Evolutionary conservation across 257 asterid genomes (phyloP).

Genomic region (Solanum virginianum): DNA sequence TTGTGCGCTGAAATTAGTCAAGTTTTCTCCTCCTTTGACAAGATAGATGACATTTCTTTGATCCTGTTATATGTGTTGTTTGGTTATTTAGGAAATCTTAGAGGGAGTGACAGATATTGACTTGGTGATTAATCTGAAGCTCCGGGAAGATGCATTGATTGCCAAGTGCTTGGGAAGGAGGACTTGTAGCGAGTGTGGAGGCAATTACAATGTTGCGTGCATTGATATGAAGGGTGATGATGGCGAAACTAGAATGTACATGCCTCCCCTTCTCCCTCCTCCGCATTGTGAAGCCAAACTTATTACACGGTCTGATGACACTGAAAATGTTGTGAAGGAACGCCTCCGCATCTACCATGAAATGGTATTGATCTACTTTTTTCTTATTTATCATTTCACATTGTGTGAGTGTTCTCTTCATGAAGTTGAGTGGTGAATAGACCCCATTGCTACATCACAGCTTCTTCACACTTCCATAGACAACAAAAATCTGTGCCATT

Average conservation of each 20-base stretch:
- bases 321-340: constrained; percentile 75
- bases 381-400: background rate
- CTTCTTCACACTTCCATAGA: background rate
- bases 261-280: constrained; percentile 99
- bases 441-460: background rate
- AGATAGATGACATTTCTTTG: background rate
- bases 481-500: background rate
- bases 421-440: background rate
- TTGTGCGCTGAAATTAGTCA: background rate
- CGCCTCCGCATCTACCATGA: constrained; percentile 70
- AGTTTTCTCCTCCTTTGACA: background rate
- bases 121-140: constrained; percentile 83
- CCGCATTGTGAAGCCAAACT: constrained; percentile 70
- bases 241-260: constrained; percentile 56
- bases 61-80: background rate
- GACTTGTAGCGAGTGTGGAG: constrained; percentile 83
- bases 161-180: constrained; percentile 98
- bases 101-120: constrained; percentile 83
- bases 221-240: constrained; percentile 63
- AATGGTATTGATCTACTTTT: constrained; percentile 29
- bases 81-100: constrained; percentile 58
- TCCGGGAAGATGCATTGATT: constrained; percentile 69
- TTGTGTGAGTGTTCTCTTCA: background rate
- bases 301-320: constrained; percentile 76
- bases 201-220: constrained; percentile 78